Evolutionary conservation across 192 early-diverging fungal species (phyloP).

Genomic region (Entomortierella lignicola): DNA sequence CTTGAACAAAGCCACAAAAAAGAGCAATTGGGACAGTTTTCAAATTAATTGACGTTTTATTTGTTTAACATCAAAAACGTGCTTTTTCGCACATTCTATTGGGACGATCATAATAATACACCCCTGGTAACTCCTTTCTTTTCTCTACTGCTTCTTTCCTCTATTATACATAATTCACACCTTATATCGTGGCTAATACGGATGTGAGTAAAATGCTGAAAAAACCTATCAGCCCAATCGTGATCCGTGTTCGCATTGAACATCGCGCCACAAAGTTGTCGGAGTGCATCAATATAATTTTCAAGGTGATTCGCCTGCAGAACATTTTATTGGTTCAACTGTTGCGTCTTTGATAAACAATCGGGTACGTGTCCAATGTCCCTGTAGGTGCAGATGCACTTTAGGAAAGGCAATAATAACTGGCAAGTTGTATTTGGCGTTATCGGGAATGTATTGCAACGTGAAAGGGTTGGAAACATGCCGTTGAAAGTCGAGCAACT

Average conservation of each 20-base stretch:
- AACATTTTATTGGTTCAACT: constrained; percentile 27
- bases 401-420: constrained; percentile 27
- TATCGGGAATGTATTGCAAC: constrained; percentile 40
- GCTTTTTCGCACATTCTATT: too few species aligned
- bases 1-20: too few species aligned
- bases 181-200: too few species aligned
- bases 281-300: constrained; percentile 43
- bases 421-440: constrained; percentile 34
- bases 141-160: too few species aligned
- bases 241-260: constrained; percentile 9
- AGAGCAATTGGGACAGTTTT: too few species aligned
- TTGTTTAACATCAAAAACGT: too few species aligned
- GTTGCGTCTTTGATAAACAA: constrained; percentile 42
- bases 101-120: too few species aligned
- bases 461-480: constrained; percentile 37
- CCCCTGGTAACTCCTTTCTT: too few species aligned
- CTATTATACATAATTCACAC: too few species aligned
- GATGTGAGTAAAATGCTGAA: neutral
- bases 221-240: neutral
- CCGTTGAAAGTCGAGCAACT: constrained; percentile 43
- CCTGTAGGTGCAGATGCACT: constrained; percentile 42
- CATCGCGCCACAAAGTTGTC: constrained; percentile 34
- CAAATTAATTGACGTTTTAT: too few species aligned
- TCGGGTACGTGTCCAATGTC: constrained; percentile 47
- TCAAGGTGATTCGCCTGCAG: constrained; percentile 38